Evolutionary conservation across 2,329 filamentous ascomycete genomes (phyloP).

Genomic region (Colletotrichum liaoningense): DNA sequence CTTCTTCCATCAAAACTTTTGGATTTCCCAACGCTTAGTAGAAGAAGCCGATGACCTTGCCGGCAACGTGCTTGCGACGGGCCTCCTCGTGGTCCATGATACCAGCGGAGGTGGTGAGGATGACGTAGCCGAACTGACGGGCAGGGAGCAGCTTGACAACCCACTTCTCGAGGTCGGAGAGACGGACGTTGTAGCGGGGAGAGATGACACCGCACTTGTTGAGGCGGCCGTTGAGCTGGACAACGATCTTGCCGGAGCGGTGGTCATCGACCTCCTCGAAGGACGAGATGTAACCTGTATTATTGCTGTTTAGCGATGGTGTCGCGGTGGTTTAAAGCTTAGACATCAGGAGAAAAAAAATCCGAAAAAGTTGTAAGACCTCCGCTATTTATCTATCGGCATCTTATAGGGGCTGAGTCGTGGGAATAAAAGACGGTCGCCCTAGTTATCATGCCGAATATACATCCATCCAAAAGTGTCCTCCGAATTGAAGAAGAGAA

Average conservation of each 20-base stretch:
- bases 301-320: constrained; percentile 67
- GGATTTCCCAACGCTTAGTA: constrained; percentile 71
- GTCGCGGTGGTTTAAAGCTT: constrained; percentile 97
- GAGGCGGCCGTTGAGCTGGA: constrained; percentile 98
- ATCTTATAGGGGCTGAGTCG: constrained; percentile 99
- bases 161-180: constrained; percentile 99
- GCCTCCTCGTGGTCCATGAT: constrained; percentile 99
- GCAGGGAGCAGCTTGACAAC: constrained; percentile 98
- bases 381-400: constrained; percentile 94
- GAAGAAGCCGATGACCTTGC: constrained; percentile 99
- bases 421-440: constrained; percentile 84
- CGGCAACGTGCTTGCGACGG: constrained; percentile 85
- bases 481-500: constrained; percentile 27
- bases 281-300: constrained; percentile 91
- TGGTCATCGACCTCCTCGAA: constrained; percentile 99
- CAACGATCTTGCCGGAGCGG: constrained; percentile 99
- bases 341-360: constrained; percentile 76
- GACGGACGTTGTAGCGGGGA: constrained; percentile 99
- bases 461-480: constrained; percentile 12
- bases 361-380: constrained; percentile 97
- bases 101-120: constrained; percentile 81
- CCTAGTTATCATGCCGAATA: constrained; percentile 99
- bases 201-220: constrained; percentile 99
- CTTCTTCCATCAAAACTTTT: constrained; percentile 32
- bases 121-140: constrained; percentile 99